These are phyloP conservation scores for Yamadazyma trypodendri DNA, from an alignment of 1,139 yeast genomes.

Conservation along the genomic window DNA sequence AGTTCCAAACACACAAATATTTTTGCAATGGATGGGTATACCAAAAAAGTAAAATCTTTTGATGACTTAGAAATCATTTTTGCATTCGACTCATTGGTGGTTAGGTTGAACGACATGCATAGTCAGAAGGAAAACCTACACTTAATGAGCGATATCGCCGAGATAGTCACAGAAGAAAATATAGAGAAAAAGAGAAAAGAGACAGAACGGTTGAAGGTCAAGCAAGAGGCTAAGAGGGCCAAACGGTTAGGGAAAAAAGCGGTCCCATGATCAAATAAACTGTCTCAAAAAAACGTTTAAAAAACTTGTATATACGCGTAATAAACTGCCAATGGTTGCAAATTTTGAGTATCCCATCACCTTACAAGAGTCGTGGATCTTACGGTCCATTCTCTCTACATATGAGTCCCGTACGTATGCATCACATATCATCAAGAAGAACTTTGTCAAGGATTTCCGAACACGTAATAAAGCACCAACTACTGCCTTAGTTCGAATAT, in stretches of 20 bases:
- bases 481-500: slow-evolving; percentile 31
- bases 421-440: slow-evolving; percentile 17
- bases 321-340: slow-evolving; percentile 1
- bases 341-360: slow-evolving; percentile 19
- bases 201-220: slow-evolving; percentile 24
- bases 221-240: slow-evolving; percentile 37
- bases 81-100: slow-evolving; percentile 44
- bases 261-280: not conserved
- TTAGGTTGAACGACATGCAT: slow-evolving; percentile 23
- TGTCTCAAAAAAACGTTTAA: not conserved
- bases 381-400: slow-evolving; percentile 3
- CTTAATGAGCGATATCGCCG: slow-evolving; percentile 17
- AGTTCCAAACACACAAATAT: slow-evolving; percentile 23
- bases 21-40: slow-evolving; percentile 19
- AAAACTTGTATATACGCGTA: slow-evolving; percentile 3
- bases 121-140: slow-evolving; percentile 17
- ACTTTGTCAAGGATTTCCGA: slow-evolving; percentile 17
- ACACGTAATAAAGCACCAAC: not conserved
- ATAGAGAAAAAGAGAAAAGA: slow-evolving; percentile 24
- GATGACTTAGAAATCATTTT: slow-evolving; percentile 37
- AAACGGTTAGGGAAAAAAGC: slow-evolving; percentile 24
- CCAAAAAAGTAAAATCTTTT: slow-evolving; percentile 16
- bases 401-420: slow-evolving; percentile 6
- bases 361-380: slow-evolving; percentile 26
- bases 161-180: slow-evolving; percentile 17